A percentile compares a stretch with the other conserved stretches of the same genome.
These are phyloP conservation scores for Chimonanthus salicifolius DNA, from an alignment of 164 flowering plant species.

Conservation along the genomic window DNA sequence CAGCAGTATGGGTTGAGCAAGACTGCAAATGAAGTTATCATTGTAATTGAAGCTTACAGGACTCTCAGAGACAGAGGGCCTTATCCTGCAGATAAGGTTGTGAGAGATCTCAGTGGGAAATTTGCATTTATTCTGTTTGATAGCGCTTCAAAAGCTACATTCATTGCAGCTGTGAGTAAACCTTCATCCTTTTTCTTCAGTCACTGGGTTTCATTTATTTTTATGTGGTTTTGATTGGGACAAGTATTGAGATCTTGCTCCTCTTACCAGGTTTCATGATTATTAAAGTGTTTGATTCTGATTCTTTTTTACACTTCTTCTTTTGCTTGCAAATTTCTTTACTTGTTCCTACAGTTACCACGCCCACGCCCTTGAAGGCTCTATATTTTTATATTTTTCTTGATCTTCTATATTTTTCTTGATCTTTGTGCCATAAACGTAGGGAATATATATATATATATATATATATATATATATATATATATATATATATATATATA, in stretches of 20 bases:
- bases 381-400: background rate
- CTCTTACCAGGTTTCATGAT: background rate
- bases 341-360: too few relatives aligned
- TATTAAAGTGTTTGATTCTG: background rate
- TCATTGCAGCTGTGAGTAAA: slow-evolving; percentile 65
- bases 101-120: slow-evolving; percentile 79
- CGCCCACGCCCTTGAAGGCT: too few relatives aligned
- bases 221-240: background rate
- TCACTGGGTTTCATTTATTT: background rate
- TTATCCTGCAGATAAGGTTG: slow-evolving; percentile 86
- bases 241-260: background rate
- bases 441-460: too few relatives aligned
- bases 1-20: slow-evolving; percentile 91
- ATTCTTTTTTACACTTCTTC: background rate
- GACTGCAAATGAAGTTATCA: slow-evolving; percentile 74
- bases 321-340: too few relatives aligned
- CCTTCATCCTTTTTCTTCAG: slow-evolving; percentile 1
- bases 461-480: too few relatives aligned
- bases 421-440: background rate
- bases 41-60: slow-evolving; percentile 89
- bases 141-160: slow-evolving; percentile 46
- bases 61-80: slow-evolving; percentile 96
- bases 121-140: slow-evolving; percentile 79
- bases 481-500: too few relatives aligned
- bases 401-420: background rate